Base-by-base conservation (phyloP, 2,329 filamentous ascomycete species). In the Calonectria crousiana region DNA sequence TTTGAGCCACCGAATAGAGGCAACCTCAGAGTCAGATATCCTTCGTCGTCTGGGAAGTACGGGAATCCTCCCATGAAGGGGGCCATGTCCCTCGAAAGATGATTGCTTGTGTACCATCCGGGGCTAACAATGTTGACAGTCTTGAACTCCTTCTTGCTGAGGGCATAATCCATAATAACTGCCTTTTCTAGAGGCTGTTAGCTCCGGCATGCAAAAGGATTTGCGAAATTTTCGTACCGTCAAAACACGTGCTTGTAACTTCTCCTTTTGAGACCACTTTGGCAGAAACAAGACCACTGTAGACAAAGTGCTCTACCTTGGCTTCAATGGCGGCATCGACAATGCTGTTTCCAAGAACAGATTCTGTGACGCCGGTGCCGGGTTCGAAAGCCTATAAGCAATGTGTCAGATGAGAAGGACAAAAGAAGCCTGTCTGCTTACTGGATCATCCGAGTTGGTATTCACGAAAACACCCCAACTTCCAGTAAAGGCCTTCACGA, bases 381-480 rank as follows among this genome's bases (percentile, higher is more conserved):
- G 41, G 26, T 4, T 51, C 66, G 23, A 58, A 38, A 41, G 66
- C 26, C 36, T 68, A n/a, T 2, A 49, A 6, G 11, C 4, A 16
- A 34, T 36, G 4, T 6, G 53, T 36, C 20, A 58, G 18, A 58
- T 36, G 18, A 14, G 18, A 20, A 14, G 2, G 9, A 18, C 13
- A 16, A 18, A 23, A 16, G 23, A 16, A 13, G 16, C 16, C 20
- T 11, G 10, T n/a, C 18, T 13, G 47, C 66, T 11, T 34, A 68
- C 66, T 8, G 51, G 51, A 34, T 68, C 66, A 36, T 68, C 52
- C 4, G 66, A 68, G 23, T 68, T 58, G 1, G 66, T 68, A 28
- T 68, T 58, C 1, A 58, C 52, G 32, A 68, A 68, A 4, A 68
- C 51, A n/a, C 66, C 66, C 66, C 66, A 41, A 8, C 38, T 41